A percentile compares a stretch with the other conserved stretches of the same genome.
These are phyloP conservation scores for Tylopilus felleus DNA, from an alignment of 768 basidiomycete genomes.

Conservation along the genomic window DNA sequence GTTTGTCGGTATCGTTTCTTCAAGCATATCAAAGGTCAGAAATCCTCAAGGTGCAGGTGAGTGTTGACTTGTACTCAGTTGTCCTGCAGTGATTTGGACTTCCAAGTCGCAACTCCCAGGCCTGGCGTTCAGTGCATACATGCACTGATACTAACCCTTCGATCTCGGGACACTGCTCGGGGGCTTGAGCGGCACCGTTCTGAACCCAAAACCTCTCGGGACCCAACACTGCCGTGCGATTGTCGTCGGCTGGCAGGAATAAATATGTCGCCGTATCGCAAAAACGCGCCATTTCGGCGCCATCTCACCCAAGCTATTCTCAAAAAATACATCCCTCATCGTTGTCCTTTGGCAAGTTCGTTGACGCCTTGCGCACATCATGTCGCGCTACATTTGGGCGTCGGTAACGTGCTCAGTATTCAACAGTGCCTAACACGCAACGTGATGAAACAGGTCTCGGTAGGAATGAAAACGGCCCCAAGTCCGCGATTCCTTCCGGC, in stretches of 20 bases:
- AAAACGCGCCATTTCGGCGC: conserved; percentile 1
- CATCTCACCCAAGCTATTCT: neutral
- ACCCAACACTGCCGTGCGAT: neutral
- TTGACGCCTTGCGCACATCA: neutral
- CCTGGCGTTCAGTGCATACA: too few relatives aligned
- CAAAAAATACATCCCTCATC: neutral
- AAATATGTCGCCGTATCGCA: neutral
- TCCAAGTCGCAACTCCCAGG: too few relatives aligned
- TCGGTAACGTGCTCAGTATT: neutral
- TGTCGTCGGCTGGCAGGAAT: neutral
- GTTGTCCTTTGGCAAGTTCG: neutral
- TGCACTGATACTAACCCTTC: too few relatives aligned
- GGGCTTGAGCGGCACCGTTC: too few relatives aligned
- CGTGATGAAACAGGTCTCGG: too few relatives aligned
- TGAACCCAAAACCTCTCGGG: neutral
- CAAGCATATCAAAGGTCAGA: too few relatives aligned
- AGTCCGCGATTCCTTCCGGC: neutral
- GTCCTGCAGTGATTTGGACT: too few relatives aligned
- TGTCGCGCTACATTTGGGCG: neutral
- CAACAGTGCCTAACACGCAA: neutral
- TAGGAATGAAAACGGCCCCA: too few relatives aligned
- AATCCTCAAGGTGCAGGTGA: too few relatives aligned
- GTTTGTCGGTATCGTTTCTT: too few relatives aligned
- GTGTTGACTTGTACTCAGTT: too few relatives aligned
- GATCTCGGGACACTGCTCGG: neutral